phyloP scores from a whole-genome alignment of 179 eudicot genomes.

The Kewa caespitosa region DNA sequence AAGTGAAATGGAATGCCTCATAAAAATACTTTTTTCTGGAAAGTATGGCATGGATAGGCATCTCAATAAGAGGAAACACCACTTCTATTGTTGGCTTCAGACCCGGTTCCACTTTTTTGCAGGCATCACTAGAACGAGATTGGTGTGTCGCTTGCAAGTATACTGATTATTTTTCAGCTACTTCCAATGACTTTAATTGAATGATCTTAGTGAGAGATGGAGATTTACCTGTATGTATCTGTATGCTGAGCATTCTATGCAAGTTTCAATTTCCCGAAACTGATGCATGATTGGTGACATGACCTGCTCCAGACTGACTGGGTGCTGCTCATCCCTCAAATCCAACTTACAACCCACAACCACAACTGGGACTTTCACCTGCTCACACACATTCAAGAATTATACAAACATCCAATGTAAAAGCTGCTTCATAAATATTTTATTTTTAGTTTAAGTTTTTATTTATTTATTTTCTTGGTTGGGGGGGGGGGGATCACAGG shows the following conservation, averaged over 20 bases:
- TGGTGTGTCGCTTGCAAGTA: neutral
- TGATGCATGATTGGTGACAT: constrained; percentile 98
- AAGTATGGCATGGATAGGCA: neutral
- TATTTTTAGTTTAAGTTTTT: too few species aligned
- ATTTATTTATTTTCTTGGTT: too few species aligned
- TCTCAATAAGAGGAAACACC: neutral
- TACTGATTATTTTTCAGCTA: neutral
- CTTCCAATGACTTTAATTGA: too few species aligned
- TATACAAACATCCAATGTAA: neutral
- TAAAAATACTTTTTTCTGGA: neutral
- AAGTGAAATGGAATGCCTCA: neutral
- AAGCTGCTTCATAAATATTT: neutral
- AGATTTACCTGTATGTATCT: constrained; percentile 74
- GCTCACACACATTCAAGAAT: constrained; percentile 21
- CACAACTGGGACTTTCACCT: constrained; percentile 92
- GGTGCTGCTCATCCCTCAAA: constrained; percentile 74
- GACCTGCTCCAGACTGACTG: constrained; percentile 79
- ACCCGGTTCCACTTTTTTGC: neutral
- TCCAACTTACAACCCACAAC: constrained; percentile 97
- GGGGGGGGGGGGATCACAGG: too few species aligned
- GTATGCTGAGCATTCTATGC: constrained; percentile 87
- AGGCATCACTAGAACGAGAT: neutral
- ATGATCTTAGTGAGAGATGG: neutral
- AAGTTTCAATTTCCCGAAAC: constrained; percentile 96
- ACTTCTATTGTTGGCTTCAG: neutral